Evolutionary conservation across 768 basidiomycete genomes (phyloP), one percentile per base, ranked within the genome.

Genomic region (Mycena filopes): DNA sequence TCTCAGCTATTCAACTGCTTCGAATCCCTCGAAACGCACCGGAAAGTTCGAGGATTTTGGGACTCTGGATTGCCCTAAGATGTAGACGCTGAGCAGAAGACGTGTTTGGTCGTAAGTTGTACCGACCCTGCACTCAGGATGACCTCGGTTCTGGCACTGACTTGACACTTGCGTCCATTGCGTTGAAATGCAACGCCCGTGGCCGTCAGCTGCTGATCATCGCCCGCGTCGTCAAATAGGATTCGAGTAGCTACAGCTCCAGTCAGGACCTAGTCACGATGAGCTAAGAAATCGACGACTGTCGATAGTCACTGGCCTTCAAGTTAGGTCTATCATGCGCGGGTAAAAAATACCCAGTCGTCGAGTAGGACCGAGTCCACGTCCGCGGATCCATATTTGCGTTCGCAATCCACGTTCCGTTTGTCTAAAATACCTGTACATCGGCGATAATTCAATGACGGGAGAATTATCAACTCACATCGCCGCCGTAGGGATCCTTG

Each of bases 131-230:
- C 78, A 48, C 75, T 78, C 2, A 88, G 73, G 51, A 88, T 81
- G 31, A 88, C 86, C 72, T 89, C 87, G 56, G 81, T 82, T 48
- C 70, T 73, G 15, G 82, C 84, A 29, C 76, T 72, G 31, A 82
- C 82, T 5, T 73, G 62, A 61, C 80, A 78, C 6, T 48, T 70
- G 16, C 65, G 62, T 23, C 67, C 76, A 5, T 69, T 69, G 43
- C 75, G 48, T 21, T 78, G 69, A 71, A 86, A 88, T 56, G 81
- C 81, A 15, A 88, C 81, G 8, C 84, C 84, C 5, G 77, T 80
- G 0, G 86, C 87, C 33, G 72, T 70, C 28, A 84, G 66, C 8
- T 72, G 64, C 7, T 68, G 51, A 18, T 57, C 66, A 3, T 6
- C 53, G 7, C 48, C 33, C 33, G 36, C 40, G 13, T 67, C 46